phyloP scores from a whole-genome alignment of 768 basidiomycete genomes.

The Amanita fuliginea region DNA sequence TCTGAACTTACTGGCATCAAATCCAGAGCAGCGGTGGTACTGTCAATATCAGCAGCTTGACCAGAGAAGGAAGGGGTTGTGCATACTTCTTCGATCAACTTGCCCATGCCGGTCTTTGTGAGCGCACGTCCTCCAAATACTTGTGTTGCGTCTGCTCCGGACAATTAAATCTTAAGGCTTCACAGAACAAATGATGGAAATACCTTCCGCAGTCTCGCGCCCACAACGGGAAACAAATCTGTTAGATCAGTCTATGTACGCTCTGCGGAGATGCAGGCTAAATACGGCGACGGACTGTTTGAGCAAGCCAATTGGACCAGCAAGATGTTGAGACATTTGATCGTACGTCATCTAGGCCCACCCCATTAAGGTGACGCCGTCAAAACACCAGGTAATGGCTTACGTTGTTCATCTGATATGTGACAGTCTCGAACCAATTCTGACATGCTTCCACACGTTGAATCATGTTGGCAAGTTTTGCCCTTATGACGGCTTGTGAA shows the following conservation, averaged over 20 bases:
- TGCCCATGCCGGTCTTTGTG: slow-evolving; percentile 83
- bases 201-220: slow-evolving; percentile 62
- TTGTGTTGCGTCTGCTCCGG: slow-evolving; percentile 52
- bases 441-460: slow-evolving; percentile 79
- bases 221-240: slow-evolving; percentile 62
- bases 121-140: slow-evolving; percentile 87
- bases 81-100: slow-evolving; percentile 63
- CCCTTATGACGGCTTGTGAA: slow-evolving; percentile 76
- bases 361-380: neutral
- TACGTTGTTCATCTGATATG: slow-evolving; percentile 88
- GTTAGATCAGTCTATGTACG: neutral
- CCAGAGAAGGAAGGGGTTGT: neutral
- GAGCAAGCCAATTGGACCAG: slow-evolving; percentile 80
- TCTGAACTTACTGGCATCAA: slow-evolving; percentile 52
- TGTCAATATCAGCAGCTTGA: slow-evolving; percentile 15
- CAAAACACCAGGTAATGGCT: slow-evolving; percentile 12
- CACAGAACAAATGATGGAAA: neutral
- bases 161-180: too few species aligned
- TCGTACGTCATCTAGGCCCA: slow-evolving; percentile 66
- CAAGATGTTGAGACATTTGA: slow-evolving; percentile 76
- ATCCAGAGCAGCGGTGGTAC: slow-evolving; percentile 78
- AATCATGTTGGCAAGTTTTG: slow-evolving; percentile 86
- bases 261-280: neutral
- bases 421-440: slow-evolving; percentile 83
- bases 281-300: slow-evolving; percentile 54